Evolutionary conservation across 2,329 filamentous ascomycete genomes (phyloP), one percentile per base, ranked within the genome.

Genomic region (Cercospora zeina): DNA sequence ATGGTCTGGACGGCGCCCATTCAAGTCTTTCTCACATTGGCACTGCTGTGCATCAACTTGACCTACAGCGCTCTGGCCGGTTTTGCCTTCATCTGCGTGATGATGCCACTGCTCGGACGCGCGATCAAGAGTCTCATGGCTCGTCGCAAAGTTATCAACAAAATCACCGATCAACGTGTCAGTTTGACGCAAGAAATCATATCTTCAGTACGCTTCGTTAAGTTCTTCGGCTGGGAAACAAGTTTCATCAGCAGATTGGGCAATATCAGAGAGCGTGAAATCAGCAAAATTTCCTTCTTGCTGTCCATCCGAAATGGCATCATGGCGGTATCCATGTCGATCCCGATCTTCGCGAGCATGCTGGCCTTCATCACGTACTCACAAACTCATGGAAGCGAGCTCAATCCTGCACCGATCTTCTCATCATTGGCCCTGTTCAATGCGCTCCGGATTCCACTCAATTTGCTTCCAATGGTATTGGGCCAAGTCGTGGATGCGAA

Each of bases 261-360:
- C 54, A 83, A 87, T 24, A 89, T 96, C 64, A 86, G 93, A 62
- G 82, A 81, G 57, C 83, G 83, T 63, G 93, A 97, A 75, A 92
- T 97, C 64, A 79, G 82, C 61, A 85, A 89, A n/a, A 92, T 97
- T 62, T 93, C 96, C 74, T 79, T 91, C 13, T 78, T 97, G 50
- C 79, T 97, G 30, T 86, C 89, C 1, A 90, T 96, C 67, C 85
- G 92, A 69, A 96, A 96, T 73, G 91, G 83, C 45, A 91, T 96
- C 78, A 89, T 92, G 75, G 89, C 91, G 11, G 81, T 95, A 54
- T 90, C 90, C 71, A 85, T 96, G 83, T 89, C 91, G 0, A 83
- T 96, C 72, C 93, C 95, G 6, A 90, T 96, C 58, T 97, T 97
- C 69, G 92, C 93, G 0, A 96, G 93, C 1, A 97, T 97, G 91